These are phyloP conservation scores for Diplocarpon mali DNA, from an alignment of 2,329 filamentous ascomycete species.

Conservation along the genomic window DNA sequence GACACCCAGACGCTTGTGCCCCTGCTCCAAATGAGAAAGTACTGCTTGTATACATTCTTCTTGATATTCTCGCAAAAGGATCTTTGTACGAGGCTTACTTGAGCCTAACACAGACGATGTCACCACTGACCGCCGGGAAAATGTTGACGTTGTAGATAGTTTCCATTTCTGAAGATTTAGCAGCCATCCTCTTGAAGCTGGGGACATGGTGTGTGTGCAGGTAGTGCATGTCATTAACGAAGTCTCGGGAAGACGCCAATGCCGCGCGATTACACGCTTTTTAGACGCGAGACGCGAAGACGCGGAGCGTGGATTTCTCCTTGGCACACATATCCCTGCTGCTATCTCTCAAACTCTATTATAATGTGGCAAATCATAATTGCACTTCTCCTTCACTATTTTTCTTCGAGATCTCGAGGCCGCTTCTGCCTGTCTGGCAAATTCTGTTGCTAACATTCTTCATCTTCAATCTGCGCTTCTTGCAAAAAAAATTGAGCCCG, in stretches of 20 bases:
- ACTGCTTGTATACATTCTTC: slow-evolving; percentile 85
- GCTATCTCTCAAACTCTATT: too few relatives aligned
- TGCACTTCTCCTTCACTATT: not conserved
- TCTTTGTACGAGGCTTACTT: slow-evolving; percentile 10
- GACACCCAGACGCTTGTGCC: slow-evolving; percentile 70
- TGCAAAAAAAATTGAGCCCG: not conserved
- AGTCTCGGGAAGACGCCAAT: not conserved
- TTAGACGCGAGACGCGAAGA: slow-evolving; percentile 6
- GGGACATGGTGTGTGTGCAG: slow-evolving; percentile 19
- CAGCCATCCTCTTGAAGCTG: slow-evolving; percentile 23
- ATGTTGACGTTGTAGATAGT: slow-evolving; percentile 1
- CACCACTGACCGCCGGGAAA: slow-evolving; percentile 11
- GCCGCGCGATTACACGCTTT: not conserved
- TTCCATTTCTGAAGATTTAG: slow-evolving; percentile 11
- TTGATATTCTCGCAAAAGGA: slow-evolving; percentile 73
- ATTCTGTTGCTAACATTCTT: not conserved
- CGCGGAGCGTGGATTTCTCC: not conserved
- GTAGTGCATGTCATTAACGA: not conserved
- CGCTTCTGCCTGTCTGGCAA: not conserved
- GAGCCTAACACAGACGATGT: slow-evolving; percentile 4
- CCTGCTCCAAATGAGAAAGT: slow-evolving; percentile 53
- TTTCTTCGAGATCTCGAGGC: too few relatives aligned
- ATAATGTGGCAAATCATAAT: not conserved
- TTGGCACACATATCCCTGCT: slow-evolving; percentile 8
- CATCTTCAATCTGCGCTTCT: too few relatives aligned